Evolutionary conservation across 2,329 filamentous ascomycete species (phyloP).

Genomic region (Leptodontidium sp.): DNA sequence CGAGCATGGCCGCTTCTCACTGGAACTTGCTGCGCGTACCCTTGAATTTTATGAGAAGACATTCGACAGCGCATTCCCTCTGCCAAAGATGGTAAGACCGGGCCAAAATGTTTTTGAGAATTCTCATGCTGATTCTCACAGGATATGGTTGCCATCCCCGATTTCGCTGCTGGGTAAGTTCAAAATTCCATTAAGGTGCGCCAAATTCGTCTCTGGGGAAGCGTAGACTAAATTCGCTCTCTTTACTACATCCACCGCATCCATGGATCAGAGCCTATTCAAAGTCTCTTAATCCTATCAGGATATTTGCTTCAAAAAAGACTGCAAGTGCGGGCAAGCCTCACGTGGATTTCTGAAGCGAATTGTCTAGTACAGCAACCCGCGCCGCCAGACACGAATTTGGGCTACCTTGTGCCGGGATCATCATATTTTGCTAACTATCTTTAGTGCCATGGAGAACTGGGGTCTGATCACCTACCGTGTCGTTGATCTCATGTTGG

Average conservation of each 20-base stretch:
- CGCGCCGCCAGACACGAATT: too few relatives aligned
- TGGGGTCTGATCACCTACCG: constrained; percentile 97
- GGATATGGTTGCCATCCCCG: constrained; percentile 94
- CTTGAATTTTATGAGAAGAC: constrained; percentile 95
- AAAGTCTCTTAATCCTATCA: too few relatives aligned
- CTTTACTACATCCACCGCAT: too few relatives aligned
- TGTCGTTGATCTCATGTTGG: constrained; percentile 87
- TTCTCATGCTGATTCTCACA: constrained; percentile 2
- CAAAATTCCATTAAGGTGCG: neutral
- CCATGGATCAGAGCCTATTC: too few relatives aligned
- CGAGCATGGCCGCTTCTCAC: constrained; percentile 88
- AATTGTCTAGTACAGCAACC: too few relatives aligned
- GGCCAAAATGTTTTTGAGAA: neutral
- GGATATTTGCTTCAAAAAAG: too few relatives aligned
- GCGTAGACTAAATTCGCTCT: too few relatives aligned
- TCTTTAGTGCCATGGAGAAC: constrained; percentile 84
- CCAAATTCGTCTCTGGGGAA: too few relatives aligned
- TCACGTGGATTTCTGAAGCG: too few relatives aligned
- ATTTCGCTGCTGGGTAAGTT: constrained; percentile 80
- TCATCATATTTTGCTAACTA: neutral
- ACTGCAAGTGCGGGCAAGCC: too few relatives aligned
- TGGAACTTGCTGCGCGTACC: constrained; percentile 88
- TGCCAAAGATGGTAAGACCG: constrained; percentile 77
- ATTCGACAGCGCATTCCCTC: constrained; percentile 85
- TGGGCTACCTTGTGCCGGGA: too few relatives aligned